Percentiles rank a stretch among this genome's conserved stretches.
Conservation (phyloP, 352 stramenopile genomes). For the Globisporangium orthogonon region DNA sequence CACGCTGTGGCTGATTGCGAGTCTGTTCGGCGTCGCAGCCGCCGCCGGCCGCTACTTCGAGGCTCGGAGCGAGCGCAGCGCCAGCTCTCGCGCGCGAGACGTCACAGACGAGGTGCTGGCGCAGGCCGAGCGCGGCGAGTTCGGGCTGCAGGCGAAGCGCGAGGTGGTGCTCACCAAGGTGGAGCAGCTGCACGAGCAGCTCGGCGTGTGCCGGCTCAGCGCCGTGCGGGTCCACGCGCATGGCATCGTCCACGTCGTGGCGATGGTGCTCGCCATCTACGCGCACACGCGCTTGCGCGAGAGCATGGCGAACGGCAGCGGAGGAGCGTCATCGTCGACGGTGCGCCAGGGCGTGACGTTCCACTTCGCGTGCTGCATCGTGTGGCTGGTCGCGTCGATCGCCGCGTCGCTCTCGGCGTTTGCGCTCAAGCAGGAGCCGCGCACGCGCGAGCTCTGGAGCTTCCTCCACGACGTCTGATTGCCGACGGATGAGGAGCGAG, state of each 20-base stretch:
- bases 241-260: conserved; percentile 27
- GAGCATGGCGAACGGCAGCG: conserved; percentile 7
- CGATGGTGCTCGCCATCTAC: conserved; percentile 37
- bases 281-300: conserved; percentile 18
- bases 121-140: conserved; percentile 55
- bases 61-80: conserved; percentile 23
- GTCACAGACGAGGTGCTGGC: conserved; percentile 43
- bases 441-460: conserved; percentile 5
- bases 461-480: conserved; percentile 5
- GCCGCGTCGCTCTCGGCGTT: conserved; percentile 31
- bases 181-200: conserved; percentile 45
- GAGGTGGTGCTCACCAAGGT: conserved; percentile 49
- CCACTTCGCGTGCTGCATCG: conserved; percentile 37
- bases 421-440: conserved; percentile 33
- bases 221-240: conserved; percentile 49
- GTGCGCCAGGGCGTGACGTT: conserved; percentile 25
- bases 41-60: conserved; percentile 32
- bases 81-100: conserved; percentile 23
- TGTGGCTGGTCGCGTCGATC: conserved; percentile 33
- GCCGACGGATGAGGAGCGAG: background rate
- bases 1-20: conserved; percentile 39
- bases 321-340: conserved; percentile 2
- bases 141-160: conserved; percentile 57
- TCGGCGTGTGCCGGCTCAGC: conserved; percentile 48
- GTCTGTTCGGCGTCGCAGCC: conserved; percentile 26